Percentiles rank a stretch among this genome's conserved stretches.
phyloP scores from a whole-genome alignment of 2,329 filamentous ascomycete species.

The Aspergillus oerlinghausenensis region DNA sequence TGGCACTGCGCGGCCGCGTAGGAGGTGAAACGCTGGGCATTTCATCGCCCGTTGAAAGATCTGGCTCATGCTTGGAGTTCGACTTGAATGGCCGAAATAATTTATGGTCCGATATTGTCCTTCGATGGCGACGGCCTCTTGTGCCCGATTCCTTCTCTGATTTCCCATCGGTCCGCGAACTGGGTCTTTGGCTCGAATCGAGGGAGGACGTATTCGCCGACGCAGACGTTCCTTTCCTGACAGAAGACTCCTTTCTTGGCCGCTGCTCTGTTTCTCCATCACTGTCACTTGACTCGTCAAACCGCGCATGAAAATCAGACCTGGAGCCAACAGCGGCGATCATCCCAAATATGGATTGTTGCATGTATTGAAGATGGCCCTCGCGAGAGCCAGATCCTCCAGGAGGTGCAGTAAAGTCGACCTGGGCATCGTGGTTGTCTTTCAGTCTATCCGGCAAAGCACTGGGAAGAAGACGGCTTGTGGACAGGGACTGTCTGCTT shows the following conservation, averaged over 20 bases:
- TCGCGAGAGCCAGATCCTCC: conserved; percentile 31
- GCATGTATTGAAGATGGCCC: conserved; percentile 63
- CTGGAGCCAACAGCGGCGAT: conserved; percentile 82
- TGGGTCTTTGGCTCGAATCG: conserved; percentile 3
- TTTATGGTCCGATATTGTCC: conserved; percentile 61
- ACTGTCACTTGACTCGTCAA: conserved; percentile 80
- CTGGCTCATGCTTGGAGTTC: conserved; percentile 27
- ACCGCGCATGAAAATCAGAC: conserved; percentile 75
- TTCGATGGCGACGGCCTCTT: conserved; percentile 49
- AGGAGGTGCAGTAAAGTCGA: conserved; percentile 57
- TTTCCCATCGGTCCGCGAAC: not conserved
- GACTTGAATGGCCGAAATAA: conserved; percentile 58
- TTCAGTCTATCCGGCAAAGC: conserved; percentile 56
- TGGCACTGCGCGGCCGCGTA: conserved; percentile 30
- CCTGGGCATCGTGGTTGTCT: conserved; percentile 56
- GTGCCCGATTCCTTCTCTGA: conserved; percentile 5
- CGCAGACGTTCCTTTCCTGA: conserved; percentile 5
- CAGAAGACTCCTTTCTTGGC: conserved; percentile 11
- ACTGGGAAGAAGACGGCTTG: conserved; percentile 43
- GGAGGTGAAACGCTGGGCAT: conserved; percentile 14
- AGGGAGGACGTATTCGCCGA: conserved; percentile 2
- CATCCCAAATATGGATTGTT: conserved; percentile 90
- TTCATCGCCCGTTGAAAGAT: conserved; percentile 13
- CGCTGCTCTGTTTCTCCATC: conserved; percentile 49
- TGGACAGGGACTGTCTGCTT: conserved; percentile 40